Evolutionary conservation across 257 asterid genomes (phyloP), one percentile per base, ranked within the genome.

Genomic region (Penstemon newberryi): DNA sequence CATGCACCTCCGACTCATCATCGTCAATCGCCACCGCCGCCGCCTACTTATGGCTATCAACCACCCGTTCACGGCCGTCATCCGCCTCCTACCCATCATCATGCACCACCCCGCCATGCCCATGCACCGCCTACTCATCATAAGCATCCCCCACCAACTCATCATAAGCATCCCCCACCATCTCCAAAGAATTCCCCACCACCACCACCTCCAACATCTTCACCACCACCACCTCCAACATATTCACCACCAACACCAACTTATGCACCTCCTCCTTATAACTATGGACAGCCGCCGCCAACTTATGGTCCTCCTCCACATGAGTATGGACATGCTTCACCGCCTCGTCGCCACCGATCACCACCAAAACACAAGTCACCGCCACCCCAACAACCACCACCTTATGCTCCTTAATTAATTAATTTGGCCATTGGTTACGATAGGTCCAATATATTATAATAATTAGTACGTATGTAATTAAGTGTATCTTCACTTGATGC

Each of bases 201-300:
- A n/a, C 55, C 60, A 5, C 60, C 59, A 42, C 49, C 57, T 15
- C 56, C 69, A 19, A 56, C 47, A 8, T 60, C 60, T 39, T 66
- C 71, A 19, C 44, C 71, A 0, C 71, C 71, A 4, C 64, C 72
- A 0, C 47, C 62, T 4, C 71, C 71, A 10, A 10, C 44, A 4
- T 36, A 63, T 13, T 45, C 56, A 4, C 69, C 71, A 7, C 72
- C 65, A 0, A 55, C 65, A 12, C 72, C 72, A 55, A 19, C 38
- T 36, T 9, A 65, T 37, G 7, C 70, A 7, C 42, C 45, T 7
- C 62, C 71, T 38, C 65, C 65, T 5, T 51, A 8, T 3, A 55
- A 18, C 37, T 15, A 38, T 59, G 45, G 7, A 6, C 38, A 40
- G 51, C 37, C 52, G 0, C 50, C 66, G 2, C 51, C 66, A 6